A percentile compares a stretch with the other conserved stretches of the same genome.
Evolutionary conservation across 225 moss, liverwort and hornwort genomes (phyloP).

Genomic region (Sphagnum tenellum): DNA sequence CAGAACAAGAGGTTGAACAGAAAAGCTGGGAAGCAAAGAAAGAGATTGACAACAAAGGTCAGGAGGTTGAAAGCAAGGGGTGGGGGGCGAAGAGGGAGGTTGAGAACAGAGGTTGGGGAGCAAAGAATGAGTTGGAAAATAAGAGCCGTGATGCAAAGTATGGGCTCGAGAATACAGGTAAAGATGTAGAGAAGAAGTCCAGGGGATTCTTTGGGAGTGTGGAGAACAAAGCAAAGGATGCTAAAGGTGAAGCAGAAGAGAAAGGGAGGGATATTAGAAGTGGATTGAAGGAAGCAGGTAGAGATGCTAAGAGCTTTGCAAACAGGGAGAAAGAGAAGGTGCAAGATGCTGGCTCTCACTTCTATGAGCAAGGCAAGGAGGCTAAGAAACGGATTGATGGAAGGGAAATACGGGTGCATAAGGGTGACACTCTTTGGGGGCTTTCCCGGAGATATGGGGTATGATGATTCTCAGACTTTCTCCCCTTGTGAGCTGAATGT

Average conservation of each 20-base stretch:
- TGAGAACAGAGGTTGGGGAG: slow-evolving; percentile 21
- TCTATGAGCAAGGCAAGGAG: slow-evolving; percentile 22
- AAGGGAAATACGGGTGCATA: slow-evolving; percentile 23
- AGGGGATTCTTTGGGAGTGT: slow-evolving; percentile 18
- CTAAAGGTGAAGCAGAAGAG: too few relatives aligned
- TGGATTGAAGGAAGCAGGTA: slow-evolving; percentile 8
- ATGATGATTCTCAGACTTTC: not conserved
- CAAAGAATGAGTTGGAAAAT: slow-evolving; percentile 9
- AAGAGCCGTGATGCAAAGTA: slow-evolving; percentile 20
- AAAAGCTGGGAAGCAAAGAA: too few relatives aligned
- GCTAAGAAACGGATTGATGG: slow-evolving; percentile 36
- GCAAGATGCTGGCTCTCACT: slow-evolving; percentile 20
- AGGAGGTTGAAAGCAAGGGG: slow-evolving; percentile 16
- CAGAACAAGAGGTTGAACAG: too few relatives aligned
- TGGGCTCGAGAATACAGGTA: not conserved
- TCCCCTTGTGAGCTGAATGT: too few relatives aligned
- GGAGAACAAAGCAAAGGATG: slow-evolving; percentile 5
- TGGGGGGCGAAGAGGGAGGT: slow-evolving; percentile 16
- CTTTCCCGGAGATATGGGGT: slow-evolving; percentile 34
- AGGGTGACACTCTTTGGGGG: slow-evolving; percentile 43
- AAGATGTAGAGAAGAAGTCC: slow-evolving; percentile 15
- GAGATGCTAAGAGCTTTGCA: slow-evolving; percentile 16
- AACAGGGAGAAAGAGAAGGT: slow-evolving; percentile 4
- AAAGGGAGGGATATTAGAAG: too few relatives aligned
- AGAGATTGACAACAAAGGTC: not conserved